These are phyloP conservation scores for Fusarium chuoi DNA, from an alignment of 2,329 filamentous ascomycete genomes.

Conservation along the genomic window DNA sequence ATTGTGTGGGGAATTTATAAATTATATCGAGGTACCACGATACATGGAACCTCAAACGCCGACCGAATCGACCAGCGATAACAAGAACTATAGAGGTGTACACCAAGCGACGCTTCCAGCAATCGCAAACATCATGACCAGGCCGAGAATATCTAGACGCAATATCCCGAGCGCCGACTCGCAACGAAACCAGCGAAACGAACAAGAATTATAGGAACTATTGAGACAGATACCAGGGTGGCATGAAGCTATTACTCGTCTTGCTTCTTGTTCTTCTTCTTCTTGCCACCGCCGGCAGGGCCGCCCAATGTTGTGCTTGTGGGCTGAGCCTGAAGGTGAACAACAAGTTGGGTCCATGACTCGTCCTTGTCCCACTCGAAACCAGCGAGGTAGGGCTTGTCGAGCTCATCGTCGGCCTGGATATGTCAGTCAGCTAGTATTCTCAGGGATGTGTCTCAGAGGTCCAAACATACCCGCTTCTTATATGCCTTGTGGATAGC, in stretches of 20 bases:
- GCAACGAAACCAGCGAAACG: conserved; percentile 54
- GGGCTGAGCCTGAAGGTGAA: conserved; percentile 82
- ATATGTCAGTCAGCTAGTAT: conserved; percentile 1
- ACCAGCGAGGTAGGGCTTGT: conserved; percentile 85
- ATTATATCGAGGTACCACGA: conserved; percentile 37
- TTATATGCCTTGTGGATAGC: conserved; percentile 97
- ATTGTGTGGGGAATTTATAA: conserved; percentile 24
- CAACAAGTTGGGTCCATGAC: conserved; percentile 86
- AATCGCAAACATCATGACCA: conserved; percentile 43
- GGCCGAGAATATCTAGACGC: conserved; percentile 55
- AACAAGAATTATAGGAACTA: conserved; percentile 53
- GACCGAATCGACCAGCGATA: conserved; percentile 35
- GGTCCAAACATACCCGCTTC: conserved; percentile 78
- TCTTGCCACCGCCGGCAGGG: conserved; percentile 68
- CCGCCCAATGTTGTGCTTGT: conserved; percentile 53
- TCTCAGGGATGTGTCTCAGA: background rate
- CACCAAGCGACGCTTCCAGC: conserved; percentile 44
- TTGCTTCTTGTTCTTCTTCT: conserved; percentile 77
- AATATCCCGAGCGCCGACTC: conserved; percentile 57
- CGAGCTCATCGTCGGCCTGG: conserved; percentile 91
- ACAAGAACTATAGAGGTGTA: conserved; percentile 42
- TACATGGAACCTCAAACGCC: conserved; percentile 25
- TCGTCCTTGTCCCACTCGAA: conserved; percentile 98
- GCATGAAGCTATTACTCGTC: conserved; percentile 50
- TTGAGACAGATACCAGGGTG: conserved; percentile 53